Conservation (phyloP, 2,329 filamentous ascomycete genomes). For the Gremmenia infestans region DNA sequence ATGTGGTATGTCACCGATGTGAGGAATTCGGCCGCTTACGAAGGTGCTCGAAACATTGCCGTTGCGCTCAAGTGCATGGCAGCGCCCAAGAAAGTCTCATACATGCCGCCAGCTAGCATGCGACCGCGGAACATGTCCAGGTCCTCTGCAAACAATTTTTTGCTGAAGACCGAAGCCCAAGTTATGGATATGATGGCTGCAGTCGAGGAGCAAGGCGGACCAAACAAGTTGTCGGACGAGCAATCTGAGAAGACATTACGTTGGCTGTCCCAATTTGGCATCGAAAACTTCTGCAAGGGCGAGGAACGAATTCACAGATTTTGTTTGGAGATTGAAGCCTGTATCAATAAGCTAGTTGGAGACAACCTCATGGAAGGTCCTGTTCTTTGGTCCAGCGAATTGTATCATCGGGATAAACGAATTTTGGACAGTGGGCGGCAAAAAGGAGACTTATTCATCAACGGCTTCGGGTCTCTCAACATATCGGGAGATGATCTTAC, state of each 20-base stretch:
- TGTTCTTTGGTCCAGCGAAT: conserved; percentile 85
- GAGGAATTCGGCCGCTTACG: conserved; percentile 81
- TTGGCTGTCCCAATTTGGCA: conserved; percentile 75
- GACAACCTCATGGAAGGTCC: conserved; percentile 80
- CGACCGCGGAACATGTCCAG: conserved; percentile 34
- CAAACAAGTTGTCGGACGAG: conserved; percentile 93
- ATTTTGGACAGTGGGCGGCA: conserved; percentile 42
- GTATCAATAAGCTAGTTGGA: conserved; percentile 78
- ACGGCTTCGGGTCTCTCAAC: conserved; percentile 41
- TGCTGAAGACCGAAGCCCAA: conserved; percentile 78
- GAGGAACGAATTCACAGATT: conserved; percentile 95
- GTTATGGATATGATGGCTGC: conserved; percentile 84
- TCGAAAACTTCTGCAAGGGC: conserved; percentile 91
- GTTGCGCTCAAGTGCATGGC: conserved; percentile 90
- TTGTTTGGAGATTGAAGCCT: conserved; percentile 82
- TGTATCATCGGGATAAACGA: conserved; percentile 74
- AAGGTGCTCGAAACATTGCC: conserved; percentile 80
- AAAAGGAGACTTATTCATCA: conserved; percentile 44
- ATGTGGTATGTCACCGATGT: conserved; percentile 99
- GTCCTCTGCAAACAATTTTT: conserved; percentile 43
- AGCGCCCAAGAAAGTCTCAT: conserved; percentile 44
- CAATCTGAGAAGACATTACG: conserved; percentile 79
- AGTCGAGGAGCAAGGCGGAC: conserved; percentile 75
- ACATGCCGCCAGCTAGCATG: conserved; percentile 29
- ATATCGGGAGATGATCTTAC: conserved; percentile 40